phyloP scores from a whole-genome alignment of 805 yeast genomes.

The Ogataea populi-albae region DNA sequence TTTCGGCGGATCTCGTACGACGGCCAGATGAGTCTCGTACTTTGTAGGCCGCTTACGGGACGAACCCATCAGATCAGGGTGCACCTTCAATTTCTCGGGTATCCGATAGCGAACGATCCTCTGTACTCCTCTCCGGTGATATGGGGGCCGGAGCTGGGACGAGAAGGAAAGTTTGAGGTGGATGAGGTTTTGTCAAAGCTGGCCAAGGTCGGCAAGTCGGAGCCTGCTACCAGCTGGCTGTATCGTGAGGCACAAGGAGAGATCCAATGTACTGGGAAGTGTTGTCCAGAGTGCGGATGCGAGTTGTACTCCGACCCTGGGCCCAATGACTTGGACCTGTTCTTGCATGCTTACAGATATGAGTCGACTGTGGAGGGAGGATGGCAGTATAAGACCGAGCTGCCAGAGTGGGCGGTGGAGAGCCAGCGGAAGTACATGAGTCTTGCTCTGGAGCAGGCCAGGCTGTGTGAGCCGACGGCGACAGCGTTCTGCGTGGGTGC shows the following conservation, averaged over 20 bases:
- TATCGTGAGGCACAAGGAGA: constrained; percentile 61
- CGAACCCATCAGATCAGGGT: constrained; percentile 95
- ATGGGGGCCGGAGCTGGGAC: constrained; percentile 81
- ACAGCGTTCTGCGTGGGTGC: constrained; percentile 97
- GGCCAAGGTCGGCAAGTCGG: constrained; percentile 67
- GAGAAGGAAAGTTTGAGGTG: constrained; percentile 45
- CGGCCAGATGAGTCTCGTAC: constrained; percentile 62
- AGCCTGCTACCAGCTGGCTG: constrained; percentile 66
- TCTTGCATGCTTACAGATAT: constrained; percentile 89
- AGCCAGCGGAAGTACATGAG: constrained; percentile 64
- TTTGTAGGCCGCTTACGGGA: constrained; percentile 86
- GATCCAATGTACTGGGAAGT: constrained; percentile 46
- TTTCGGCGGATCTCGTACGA: constrained; percentile 71
- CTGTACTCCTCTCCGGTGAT: constrained; percentile 72
- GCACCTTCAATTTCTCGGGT: constrained; percentile 85
- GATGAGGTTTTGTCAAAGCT: constrained; percentile 47
- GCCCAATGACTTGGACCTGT: constrained; percentile 77
- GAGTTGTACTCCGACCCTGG: constrained; percentile 86
- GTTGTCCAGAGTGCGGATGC: constrained; percentile 64
- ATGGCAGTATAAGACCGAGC: constrained; percentile 75
- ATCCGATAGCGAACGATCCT: constrained; percentile 91
- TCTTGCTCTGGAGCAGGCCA: constrained; percentile 73
- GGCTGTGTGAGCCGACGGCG: constrained; percentile 73
- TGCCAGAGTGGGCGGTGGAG: constrained; percentile 80
- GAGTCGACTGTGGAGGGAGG: constrained; percentile 43